Evolutionary conservation across 768 basidiomycete genomes (phyloP).

Genomic region (Pleurotus tuoliensis): DNA sequence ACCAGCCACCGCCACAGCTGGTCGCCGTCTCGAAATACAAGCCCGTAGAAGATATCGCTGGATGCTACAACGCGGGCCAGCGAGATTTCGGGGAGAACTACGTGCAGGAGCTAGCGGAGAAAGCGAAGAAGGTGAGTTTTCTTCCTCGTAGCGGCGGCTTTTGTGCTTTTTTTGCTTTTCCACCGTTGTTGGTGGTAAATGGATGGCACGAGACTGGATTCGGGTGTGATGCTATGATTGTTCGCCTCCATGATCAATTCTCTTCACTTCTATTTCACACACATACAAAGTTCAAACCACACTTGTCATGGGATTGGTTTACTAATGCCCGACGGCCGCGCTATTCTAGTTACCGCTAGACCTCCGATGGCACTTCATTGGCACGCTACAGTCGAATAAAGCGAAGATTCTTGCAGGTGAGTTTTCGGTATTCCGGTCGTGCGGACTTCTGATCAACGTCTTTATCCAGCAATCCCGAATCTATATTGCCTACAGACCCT

Average conservation of each 20-base stretch:
- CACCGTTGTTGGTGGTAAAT: no score
- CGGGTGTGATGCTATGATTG: background rate
- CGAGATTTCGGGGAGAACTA: conserved; percentile 98
- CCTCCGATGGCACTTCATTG: conserved; percentile 97
- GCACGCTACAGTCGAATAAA: conserved; percentile 91
- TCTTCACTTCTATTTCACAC: background rate
- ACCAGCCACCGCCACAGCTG: conserved; percentile 33
- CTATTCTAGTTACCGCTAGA: conserved; percentile 69
- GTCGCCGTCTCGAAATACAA: conserved; percentile 95
- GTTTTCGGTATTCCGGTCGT: conserved; percentile 3
- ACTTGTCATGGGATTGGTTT: background rate
- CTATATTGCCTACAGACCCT: conserved; percentile 85
- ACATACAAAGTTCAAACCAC: background rate
- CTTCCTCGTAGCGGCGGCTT: background rate
- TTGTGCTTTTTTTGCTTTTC: background rate
- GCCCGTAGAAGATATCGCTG: conserved; percentile 80
- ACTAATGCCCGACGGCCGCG: background rate
- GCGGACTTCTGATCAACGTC: background rate
- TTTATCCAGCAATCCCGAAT: conserved; percentile 73
- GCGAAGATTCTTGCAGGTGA: conserved; percentile 83
- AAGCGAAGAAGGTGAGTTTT: conserved; percentile 60
- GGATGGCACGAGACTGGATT: no score
- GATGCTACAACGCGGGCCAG: conserved; percentile 78
- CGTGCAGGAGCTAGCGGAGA: conserved; percentile 88
- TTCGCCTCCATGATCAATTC: background rate